Conservation (phyloP, 208 protist genomes). For the Trichomonas tenax region DNA sequence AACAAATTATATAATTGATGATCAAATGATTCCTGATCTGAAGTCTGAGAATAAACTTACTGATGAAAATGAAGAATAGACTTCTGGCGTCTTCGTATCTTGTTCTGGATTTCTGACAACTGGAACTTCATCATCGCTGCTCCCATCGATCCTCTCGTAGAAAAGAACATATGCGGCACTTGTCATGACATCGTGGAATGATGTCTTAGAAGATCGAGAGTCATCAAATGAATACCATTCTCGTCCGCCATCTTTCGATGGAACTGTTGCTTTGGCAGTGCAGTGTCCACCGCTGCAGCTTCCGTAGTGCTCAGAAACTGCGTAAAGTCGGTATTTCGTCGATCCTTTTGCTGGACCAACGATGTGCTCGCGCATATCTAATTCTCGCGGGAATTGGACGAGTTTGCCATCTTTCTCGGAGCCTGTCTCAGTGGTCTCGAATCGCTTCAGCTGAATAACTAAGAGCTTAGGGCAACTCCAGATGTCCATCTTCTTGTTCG, state of each 20-base stretch:
- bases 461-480: slow-evolving; percentile 40
- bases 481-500: slow-evolving; percentile 38
- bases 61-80: background rate
- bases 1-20: too few species aligned
- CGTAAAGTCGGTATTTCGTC: background rate
- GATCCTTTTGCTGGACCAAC: background rate
- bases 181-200: background rate
- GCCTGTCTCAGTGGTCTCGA: background rate
- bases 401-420: background rate
- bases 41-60: background rate
- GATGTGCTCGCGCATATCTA: background rate
- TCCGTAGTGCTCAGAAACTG: background rate
- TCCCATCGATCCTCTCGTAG: slow-evolving; percentile 28
- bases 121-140: background rate
- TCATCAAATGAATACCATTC: background rate
- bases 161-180: slow-evolving; percentile 46
- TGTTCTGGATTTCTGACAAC: background rate
- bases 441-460: slow-evolving; percentile 44
- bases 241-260: background rate
- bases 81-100: background rate
- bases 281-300: background rate
- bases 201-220: background rate
- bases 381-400: background rate
- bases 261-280: background rate
- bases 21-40: too few species aligned